Evolutionary conservation across 768 basidiomycete species (phyloP).

Genomic region (Phylloporus scabripes): DNA sequence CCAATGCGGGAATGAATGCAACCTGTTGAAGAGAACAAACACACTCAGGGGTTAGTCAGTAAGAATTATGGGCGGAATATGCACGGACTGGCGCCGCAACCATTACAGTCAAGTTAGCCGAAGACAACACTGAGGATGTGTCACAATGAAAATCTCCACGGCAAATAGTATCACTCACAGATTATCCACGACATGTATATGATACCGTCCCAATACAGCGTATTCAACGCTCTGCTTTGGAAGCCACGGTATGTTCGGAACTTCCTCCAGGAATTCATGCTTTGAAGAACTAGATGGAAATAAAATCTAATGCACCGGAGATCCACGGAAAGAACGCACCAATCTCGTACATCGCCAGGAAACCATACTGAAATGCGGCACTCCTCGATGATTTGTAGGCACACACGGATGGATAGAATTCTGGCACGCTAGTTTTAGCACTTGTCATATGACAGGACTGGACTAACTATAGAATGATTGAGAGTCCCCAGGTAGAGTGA

Average conservation of each 20-base stretch:
- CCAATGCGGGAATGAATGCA: conserved; percentile 11
- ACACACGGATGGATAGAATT: conserved; percentile 18
- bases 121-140: conserved; percentile 10
- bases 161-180: conserved; percentile 2
- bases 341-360: conserved; percentile 20
- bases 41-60: neutral
- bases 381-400: conserved; percentile 14
- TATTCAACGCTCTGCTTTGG: conserved; percentile 15
- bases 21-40: conserved; percentile 5
- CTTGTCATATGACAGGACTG: neutral
- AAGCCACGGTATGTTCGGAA: conserved; percentile 19
- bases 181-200: conserved; percentile 23
- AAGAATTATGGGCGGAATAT: neutral
- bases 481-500: conserved; percentile 14
- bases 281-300: conserved; percentile 18
- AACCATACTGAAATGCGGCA: conserved; percentile 8
- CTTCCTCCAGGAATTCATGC: conserved; percentile 22
- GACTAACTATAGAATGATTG: conserved; percentile 19
- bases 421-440: conserved; percentile 3
- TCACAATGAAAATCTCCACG: neutral
- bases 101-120: conserved; percentile 12
- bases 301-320: neutral
- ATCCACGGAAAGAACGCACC: conserved; percentile 4
- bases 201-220: conserved; percentile 26
- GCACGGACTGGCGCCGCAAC: conserved; percentile 18